A percentile compares a stretch with the other conserved stretches of the same genome.
These are phyloP conservation scores for Rosa persica DNA, from an alignment of 306 rosid genomes.

Conservation along the genomic window DNA sequence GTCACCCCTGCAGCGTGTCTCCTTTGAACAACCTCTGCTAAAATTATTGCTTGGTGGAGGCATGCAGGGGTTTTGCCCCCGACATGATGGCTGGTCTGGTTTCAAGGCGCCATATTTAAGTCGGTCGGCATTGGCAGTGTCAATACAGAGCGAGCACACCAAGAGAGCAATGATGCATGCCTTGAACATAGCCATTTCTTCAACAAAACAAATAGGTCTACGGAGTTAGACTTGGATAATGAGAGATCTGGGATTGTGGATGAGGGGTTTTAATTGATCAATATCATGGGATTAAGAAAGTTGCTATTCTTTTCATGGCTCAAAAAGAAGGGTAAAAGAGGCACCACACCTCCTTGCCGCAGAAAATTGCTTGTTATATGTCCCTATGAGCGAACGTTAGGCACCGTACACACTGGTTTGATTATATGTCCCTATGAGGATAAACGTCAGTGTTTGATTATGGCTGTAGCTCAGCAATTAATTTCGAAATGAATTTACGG, in stretches of 20 bases:
- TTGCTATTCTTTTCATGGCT: neutral
- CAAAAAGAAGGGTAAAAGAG: neutral
- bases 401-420: neutral
- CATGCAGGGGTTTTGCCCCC: neutral
- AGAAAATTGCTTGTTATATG: no score
- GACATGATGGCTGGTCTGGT: neutral
- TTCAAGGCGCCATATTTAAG: neutral
- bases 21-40: neutral
- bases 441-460: no score
- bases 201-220: neutral
- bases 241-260: neutral
- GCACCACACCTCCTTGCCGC: neutral
- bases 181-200: constrained; percentile 1
- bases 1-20: neutral
- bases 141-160: neutral
- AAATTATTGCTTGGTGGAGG: neutral
- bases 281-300: neutral
- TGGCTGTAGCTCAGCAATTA: no score
- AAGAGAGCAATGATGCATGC: neutral
- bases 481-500: no score
- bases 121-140: neutral
- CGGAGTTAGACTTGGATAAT: neutral
- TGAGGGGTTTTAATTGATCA: neutral
- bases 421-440: no score
- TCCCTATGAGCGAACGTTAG: no score